phyloP scores from a whole-genome alignment of 805 yeast genomes.

The Teunomyces kruisii region DNA sequence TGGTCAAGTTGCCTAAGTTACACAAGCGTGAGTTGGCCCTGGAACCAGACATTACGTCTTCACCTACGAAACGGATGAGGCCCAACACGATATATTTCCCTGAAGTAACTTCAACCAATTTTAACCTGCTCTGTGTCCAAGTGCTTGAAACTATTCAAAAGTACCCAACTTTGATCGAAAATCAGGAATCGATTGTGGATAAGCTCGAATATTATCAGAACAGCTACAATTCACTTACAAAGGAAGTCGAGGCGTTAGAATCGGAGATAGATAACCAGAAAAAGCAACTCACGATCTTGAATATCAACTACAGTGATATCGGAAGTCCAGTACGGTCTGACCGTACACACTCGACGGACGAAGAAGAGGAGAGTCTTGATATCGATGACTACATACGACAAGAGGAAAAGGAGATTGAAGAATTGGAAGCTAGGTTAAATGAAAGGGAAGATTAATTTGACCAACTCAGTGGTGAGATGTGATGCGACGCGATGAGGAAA shows the following conservation, averaged over 20 bases:
- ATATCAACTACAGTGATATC: conserved; percentile 22
- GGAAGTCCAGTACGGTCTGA: conserved; percentile 15
- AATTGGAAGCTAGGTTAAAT: conserved; percentile 39
- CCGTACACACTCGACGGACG: conserved; percentile 8
- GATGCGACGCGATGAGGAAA: background rate
- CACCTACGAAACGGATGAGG: conserved; percentile 14
- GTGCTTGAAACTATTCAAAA: conserved; percentile 29
- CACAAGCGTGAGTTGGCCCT: background rate
- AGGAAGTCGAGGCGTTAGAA: conserved; percentile 44
- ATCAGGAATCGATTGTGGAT: conserved; percentile 17
- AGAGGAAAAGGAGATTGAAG: conserved; percentile 47
- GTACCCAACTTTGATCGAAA: conserved; percentile 26
- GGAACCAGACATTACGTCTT: conserved; percentile 7
- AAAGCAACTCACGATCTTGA: conserved; percentile 36
- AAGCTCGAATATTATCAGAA: conserved; percentile 38
- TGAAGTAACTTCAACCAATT: conserved; percentile 17
- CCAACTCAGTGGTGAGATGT: background rate
- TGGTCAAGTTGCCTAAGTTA: conserved; percentile 26
- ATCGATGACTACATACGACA: conserved; percentile 40
- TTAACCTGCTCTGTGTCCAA: conserved; percentile 45
- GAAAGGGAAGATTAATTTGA: conserved; percentile 11
- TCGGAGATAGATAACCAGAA: conserved; percentile 44
- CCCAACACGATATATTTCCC: conserved; percentile 1
- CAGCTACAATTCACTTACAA: conserved; percentile 33
- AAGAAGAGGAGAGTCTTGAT: conserved; percentile 19